These are phyloP conservation scores for Clitopilus hobsonii DNA, from an alignment of 768 basidiomycete genomes.

Conservation along the genomic window DNA sequence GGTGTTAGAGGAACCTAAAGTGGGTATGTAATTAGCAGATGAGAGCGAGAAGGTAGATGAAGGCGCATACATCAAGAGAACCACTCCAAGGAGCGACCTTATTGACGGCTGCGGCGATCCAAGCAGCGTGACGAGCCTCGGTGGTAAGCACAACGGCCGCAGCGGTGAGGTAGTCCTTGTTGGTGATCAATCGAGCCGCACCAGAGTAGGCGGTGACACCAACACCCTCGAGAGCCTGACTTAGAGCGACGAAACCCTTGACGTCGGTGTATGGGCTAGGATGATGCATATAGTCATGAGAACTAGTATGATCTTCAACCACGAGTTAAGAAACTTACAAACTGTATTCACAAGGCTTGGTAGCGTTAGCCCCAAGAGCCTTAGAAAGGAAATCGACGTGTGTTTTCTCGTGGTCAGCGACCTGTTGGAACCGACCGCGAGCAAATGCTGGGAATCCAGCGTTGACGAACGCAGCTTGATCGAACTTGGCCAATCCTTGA, in stretches of 20 bases:
- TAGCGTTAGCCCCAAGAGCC: conserved; percentile 42
- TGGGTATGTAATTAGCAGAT: neutral
- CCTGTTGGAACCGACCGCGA: conserved; percentile 43
- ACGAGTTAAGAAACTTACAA: conserved; percentile 35
- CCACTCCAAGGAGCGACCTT: conserved; percentile 43
- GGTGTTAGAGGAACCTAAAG: conserved; percentile 26
- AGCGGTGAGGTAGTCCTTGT: conserved; percentile 43
- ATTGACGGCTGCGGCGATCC: conserved; percentile 44
- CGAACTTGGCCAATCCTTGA: conserved; percentile 35
- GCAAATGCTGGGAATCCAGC: conserved; percentile 44
- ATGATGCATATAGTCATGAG: neutral
- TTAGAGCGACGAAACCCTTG: conserved; percentile 43
- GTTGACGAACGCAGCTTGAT: conserved; percentile 36
- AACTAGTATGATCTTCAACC: neutral
- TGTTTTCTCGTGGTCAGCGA: conserved; percentile 43
- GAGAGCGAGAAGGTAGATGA: conserved; percentile 12
- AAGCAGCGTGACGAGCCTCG: conserved; percentile 56
- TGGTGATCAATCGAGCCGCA: conserved; percentile 42
- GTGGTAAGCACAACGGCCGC: conserved; percentile 54
- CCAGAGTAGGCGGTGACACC: conserved; percentile 51
- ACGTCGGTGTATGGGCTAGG: conserved; percentile 45
- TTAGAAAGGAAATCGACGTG: conserved; percentile 41
- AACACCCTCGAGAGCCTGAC: conserved; percentile 52
- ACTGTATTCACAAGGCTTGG: conserved; percentile 48
- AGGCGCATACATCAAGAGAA: conserved; percentile 39